A percentile compares a stretch with the other conserved stretches of the same genome.
phyloP scores from a whole-genome alignment of 495 filamentous ascomycete genomes.

The Penicillium ucsense region DNA sequence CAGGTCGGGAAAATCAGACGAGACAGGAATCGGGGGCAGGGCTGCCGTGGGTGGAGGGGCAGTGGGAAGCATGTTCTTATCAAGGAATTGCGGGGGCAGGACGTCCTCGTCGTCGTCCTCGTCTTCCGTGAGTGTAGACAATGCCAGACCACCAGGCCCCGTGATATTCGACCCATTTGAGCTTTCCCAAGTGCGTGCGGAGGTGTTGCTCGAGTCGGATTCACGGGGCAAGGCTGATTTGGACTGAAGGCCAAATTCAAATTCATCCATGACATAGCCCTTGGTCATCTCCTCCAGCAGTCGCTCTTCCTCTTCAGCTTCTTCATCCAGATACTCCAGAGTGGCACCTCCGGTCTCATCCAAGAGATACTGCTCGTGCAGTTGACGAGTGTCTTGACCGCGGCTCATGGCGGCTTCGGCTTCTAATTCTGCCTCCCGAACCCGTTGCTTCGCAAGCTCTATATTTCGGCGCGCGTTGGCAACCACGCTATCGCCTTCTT shows the following conservation, averaged over 20 bases:
- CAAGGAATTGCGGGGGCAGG: slow-evolving; percentile 20
- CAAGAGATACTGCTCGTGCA: slow-evolving; percentile 23
- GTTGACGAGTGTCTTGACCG: slow-evolving; percentile 30
- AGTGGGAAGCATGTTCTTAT: slow-evolving; percentile 20
- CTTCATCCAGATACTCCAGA: slow-evolving; percentile 52
- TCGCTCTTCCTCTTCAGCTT: slow-evolving; percentile 85
- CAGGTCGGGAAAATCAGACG: slow-evolving; percentile 14
- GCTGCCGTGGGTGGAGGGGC: slow-evolving; percentile 18
- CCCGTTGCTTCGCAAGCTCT: slow-evolving; percentile 68
- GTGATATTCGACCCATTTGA: slow-evolving; percentile 72
- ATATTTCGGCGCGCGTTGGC: slow-evolving; percentile 58
- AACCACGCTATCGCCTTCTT: slow-evolving; percentile 34
- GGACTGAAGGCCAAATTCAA: slow-evolving; percentile 64
- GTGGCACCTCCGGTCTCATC: slow-evolving; percentile 26
- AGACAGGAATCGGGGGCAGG: slow-evolving; percentile 21
- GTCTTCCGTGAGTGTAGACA: slow-evolving; percentile 73
- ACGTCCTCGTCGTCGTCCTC: slow-evolving; percentile 43
- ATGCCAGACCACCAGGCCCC: slow-evolving; percentile 56
- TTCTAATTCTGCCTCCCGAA: slow-evolving; percentile 70
- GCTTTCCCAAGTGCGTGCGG: slow-evolving; percentile 79
- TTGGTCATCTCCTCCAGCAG: slow-evolving; percentile 87
- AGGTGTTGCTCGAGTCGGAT: slow-evolving; percentile 79
- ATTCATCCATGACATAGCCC: slow-evolving; percentile 80
- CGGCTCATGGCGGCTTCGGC: slow-evolving; percentile 51
- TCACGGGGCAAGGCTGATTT: slow-evolving; percentile 76